Base-by-base conservation (phyloP, 192 early-diverging fungal species). In the Haplosporangium gracile region DNA sequence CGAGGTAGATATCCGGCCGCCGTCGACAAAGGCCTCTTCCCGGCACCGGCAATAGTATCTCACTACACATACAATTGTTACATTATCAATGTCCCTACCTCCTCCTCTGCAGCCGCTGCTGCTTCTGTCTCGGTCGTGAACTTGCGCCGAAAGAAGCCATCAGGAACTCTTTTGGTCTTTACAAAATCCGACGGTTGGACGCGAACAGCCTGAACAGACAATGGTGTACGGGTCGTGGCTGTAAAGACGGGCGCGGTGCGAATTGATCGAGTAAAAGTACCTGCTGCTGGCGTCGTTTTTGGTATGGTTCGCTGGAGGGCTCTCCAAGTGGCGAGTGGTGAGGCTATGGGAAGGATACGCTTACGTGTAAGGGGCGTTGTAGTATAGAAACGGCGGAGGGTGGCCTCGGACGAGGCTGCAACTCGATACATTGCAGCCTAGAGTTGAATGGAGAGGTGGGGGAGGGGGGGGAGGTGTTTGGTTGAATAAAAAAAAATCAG, bases 371-470 rank as follows among this genome's bases (percentile, higher is more conserved):
- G 26, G 45, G 51, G 10, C 15, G 73, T 43, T 39, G 65, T 26
- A 15, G 69, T 55, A 42, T 77, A 74, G 55, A 77, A 53, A 13
- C 81, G 81, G n/a, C 70, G 51, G 32, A 74, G 71, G 43, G 53
- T 29, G 0, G 51, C 84, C 70, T 75, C 79, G 16, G 79, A 75
- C 29, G 84, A 81, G 71, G 84, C 84, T 77, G 84, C 78, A 24
- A 86, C 84, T 60, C 84, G 84, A 40, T 86, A 86, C 84, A 86
- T 86, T 73, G 77, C 43, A 20, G 39, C 42, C 32, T 18, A 38
- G 53, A 57, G 38, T 53, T 63, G 2, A 22, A 22, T 68, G 40
- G 26, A 34, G 70, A 22, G 9, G 29, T 15, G 45, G n/a, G 68
- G 38, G 38, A 24, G 40, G 8, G 0, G 60, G 11, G 15, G 57